These are phyloP conservation scores for Grosmannia huntii DNA, from an alignment of 2,329 filamentous ascomycete species.

Conservation along the genomic window DNA sequence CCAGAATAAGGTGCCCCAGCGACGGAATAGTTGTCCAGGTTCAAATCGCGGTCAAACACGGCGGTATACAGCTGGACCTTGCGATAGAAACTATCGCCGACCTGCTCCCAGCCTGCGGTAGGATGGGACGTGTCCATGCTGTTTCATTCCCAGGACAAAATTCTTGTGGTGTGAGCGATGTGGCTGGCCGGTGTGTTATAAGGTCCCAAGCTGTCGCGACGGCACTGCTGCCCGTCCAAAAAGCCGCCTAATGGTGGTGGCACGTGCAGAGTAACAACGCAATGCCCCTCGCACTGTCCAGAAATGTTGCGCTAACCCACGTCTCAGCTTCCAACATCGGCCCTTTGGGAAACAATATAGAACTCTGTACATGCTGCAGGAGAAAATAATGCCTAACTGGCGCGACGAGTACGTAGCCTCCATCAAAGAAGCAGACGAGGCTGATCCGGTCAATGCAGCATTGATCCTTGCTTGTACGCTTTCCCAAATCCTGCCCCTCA, in stretches of 20 bases:
- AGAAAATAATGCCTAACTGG: conserved; percentile 49
- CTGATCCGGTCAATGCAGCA: conserved; percentile 46
- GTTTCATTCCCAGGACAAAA: conserved; percentile 7
- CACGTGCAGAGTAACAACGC: neutral
- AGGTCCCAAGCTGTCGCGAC: neutral
- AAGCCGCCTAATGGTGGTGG: neutral
- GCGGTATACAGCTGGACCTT: conserved; percentile 88
- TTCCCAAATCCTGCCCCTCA: neutral
- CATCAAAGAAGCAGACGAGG: conserved; percentile 58
- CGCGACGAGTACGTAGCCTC: conserved; percentile 68
- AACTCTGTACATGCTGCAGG: neutral
- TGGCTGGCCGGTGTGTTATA: neutral
- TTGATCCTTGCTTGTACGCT: conserved; percentile 68
- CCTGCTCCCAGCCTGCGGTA: conserved; percentile 84
- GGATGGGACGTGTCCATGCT: conserved; percentile 48
- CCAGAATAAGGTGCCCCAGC: conserved; percentile 87
- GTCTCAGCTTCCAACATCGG: neutral
- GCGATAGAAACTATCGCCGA: conserved; percentile 90
- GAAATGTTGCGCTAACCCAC: no score
- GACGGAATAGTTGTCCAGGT: conserved; percentile 89
- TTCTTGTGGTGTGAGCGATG: neutral
- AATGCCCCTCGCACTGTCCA: neutral
- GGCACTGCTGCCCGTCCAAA: neutral
- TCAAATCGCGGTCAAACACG: conserved; percentile 83
- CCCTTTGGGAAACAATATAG: neutral